A percentile compares a stretch with the other conserved stretches of the same genome.
These are phyloP conservation scores for Solanum hybrid DNA, from an alignment of 305 asterid genomes.

Conservation along the genomic window DNA sequence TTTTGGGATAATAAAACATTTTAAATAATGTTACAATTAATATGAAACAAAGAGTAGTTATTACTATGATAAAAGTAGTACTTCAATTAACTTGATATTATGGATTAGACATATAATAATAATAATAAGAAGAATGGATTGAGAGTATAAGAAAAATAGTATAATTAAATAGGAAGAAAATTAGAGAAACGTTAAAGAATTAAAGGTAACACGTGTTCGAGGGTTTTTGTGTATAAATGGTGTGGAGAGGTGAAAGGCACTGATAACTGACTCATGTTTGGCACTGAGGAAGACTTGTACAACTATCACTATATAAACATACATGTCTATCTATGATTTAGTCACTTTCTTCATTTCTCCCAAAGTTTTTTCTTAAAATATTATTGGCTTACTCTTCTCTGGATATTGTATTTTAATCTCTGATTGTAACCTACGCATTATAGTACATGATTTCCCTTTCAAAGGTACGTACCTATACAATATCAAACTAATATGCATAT, in stretches of 20 bases:
- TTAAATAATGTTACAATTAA: not conserved
- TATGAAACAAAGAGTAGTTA: not conserved
- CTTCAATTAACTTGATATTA: not conserved
- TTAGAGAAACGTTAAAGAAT: not conserved
- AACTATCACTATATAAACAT: not conserved
- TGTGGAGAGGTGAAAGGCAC: constrained; percentile 31
- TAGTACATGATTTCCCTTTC: constrained; percentile 1
- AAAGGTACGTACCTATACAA: not conserved
- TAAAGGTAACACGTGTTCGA: constrained; percentile 21
- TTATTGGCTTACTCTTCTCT: not conserved
- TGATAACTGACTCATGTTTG: constrained; percentile 34
- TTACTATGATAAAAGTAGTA: not conserved
- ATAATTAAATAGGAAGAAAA: not conserved
- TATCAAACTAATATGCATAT: not conserved
- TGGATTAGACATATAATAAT: not conserved
- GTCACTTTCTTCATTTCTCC: not conserved
- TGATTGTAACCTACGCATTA: not conserved
- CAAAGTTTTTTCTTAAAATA: not conserved
- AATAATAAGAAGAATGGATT: not conserved
- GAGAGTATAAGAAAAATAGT: not conserved
- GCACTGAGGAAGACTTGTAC: not conserved
- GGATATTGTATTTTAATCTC: not conserved
- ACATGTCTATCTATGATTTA: not conserved
- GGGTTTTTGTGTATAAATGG: not conserved
- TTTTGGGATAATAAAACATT: not conserved